Evolutionary conservation across 306 rosid genomes (phyloP).

Genomic region (Dalbergia cultrata): DNA sequence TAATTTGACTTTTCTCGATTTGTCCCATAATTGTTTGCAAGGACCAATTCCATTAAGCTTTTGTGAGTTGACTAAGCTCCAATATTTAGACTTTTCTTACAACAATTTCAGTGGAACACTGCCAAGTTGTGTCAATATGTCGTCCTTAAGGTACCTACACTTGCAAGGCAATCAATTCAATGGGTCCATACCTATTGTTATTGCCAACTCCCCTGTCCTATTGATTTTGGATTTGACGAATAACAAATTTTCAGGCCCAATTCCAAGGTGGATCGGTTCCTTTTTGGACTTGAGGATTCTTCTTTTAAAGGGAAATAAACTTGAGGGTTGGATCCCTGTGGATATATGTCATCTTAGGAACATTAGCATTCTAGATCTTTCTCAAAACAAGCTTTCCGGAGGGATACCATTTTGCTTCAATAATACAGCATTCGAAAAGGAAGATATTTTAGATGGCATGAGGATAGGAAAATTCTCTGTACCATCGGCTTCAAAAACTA

Average conservation of each 20-base stretch:
- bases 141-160: no score
- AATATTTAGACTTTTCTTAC: no score
- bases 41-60: not conserved
- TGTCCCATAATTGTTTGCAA: slow-evolving; percentile 10
- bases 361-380: slow-evolving; percentile 26
- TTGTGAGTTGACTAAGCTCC: no score
- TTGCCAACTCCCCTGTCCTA: not conserved
- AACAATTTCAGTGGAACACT: no score
- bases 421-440: not conserved
- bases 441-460: not conserved
- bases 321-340: slow-evolving; percentile 25
- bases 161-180: no score
- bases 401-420: slow-evolving; percentile 1
- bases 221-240: slow-evolving; percentile 27
- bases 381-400: slow-evolving; percentile 23
- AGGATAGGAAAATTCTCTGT: not conserved
- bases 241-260: not conserved
- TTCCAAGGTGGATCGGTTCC: slow-evolving; percentile 1
- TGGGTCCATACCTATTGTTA: not conserved
- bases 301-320: slow-evolving; percentile 21
- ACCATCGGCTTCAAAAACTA: not conserved
- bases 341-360: slow-evolving; percentile 12
- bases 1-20: not conserved
- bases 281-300: slow-evolving; percentile 20
- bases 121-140: no score